Conservation (phyloP, 2,329 filamentous ascomycete species). For the Catunica adiposa region DNA sequence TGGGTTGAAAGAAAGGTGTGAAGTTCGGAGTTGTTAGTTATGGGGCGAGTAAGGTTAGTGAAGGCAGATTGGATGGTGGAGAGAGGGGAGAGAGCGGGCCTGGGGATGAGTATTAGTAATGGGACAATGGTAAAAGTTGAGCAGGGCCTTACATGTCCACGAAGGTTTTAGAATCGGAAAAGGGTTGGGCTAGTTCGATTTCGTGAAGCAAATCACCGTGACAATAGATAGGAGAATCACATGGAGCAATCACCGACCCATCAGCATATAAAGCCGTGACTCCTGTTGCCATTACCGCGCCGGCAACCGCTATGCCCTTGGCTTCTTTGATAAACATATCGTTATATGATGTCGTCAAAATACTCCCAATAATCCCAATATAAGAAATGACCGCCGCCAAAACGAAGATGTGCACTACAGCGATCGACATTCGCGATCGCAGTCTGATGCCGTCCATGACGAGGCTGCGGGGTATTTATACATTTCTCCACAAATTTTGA, state of each 20-base stretch:
- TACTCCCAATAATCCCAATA: background rate
- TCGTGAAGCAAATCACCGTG: slow-evolving; percentile 45
- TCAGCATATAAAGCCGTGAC: background rate
- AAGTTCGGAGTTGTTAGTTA: slow-evolving; percentile 46
- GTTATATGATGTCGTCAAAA: background rate
- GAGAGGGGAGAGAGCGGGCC: slow-evolving; percentile 42
- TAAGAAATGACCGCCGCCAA: background rate
- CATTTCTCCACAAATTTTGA: too few species aligned
- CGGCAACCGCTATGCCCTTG: background rate
- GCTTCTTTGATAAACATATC: background rate
- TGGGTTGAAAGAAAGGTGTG: slow-evolving; percentile 44
- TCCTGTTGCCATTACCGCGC: background rate
- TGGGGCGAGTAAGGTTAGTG: slow-evolving; percentile 39
- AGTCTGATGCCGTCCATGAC: too few species aligned
- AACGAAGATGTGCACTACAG: background rate
- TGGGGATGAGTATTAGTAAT: slow-evolving; percentile 18
- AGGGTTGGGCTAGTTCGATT: slow-evolving; percentile 46
- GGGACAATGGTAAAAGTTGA: background rate
- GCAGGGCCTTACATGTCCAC: slow-evolving; percentile 42
- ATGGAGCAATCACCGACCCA: slow-evolving; percentile 30
- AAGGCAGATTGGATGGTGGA: slow-evolving; percentile 46
- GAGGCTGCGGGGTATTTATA: too few species aligned
- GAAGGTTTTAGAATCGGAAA: slow-evolving; percentile 53
- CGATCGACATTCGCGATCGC: too few species aligned
- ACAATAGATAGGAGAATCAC: slow-evolving; percentile 52